Evolutionary conservation across 1,284 basidiomycete species (phyloP), one percentile per base, ranked within the genome.

Genomic region (Apiotrichum mycotoxinovorans): DNA sequence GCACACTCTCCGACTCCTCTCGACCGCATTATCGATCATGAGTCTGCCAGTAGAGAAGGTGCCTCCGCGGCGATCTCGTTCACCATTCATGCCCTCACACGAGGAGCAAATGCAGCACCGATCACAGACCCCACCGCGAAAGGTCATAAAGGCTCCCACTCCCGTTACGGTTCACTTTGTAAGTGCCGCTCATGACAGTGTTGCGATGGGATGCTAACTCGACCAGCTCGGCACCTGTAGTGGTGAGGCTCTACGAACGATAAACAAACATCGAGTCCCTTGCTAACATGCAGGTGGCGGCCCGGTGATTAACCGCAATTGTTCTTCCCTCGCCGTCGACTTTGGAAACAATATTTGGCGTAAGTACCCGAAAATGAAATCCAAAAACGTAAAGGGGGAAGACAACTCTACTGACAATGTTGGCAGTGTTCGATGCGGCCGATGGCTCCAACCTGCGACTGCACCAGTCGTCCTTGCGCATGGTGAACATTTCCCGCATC

Each of bases 361-460:
- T 79, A 48, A 63, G 76, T 61, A 26, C 2, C 4, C 11, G 11
- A 38, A 14, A 30, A 30, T 12, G n/a, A n/a, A n/a, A n/a, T n/a
- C n/a, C n/a, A n/a, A n/a, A n/a, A n/a, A n/a, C n/a, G n/a, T n/a
- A n/a, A n/a, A 20, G 35, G 20, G 22, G n/a, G 26, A 4, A 30
- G 17, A 15, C n/a, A 49, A 30, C 33, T 7, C 7, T 4, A 26
- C 60, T 61, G 27, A 58, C 40, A 14, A n/a, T 42, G 26, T 26
- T 2, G 14, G 1, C 58, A 91, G 89, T 94, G 82, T 84, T 94
- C 50, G 91, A 94, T 69, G 88, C 87, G 65, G 89, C 88, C 15
- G 91, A 94, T 75, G 91, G 89, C 11, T 93, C 91, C 2, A 89
- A 93, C 66, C 81, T 87, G 68, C 88, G 87, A 63, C 71, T 96